Base-by-base conservation (phyloP, 2,329 filamentous ascomycete species). In the Colletotrichum sp. region DNA sequence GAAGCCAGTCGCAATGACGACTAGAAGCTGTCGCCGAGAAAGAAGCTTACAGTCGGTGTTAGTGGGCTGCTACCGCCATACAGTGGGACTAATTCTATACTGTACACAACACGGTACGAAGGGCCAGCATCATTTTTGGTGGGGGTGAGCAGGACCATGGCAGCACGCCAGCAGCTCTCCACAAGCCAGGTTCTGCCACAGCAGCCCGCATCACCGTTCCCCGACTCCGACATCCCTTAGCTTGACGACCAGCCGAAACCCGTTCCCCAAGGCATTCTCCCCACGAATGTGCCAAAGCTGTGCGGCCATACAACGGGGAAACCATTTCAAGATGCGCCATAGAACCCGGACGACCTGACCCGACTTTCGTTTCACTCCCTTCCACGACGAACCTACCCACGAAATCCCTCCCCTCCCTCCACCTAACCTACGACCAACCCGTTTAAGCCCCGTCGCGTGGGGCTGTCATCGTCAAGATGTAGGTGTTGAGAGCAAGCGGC, bases 121-220 rank as follows among this genome's bases (percentile, higher is more conserved):
- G 6, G 8, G 62, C 27, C 34, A 47, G 11, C 54, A 21, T 71
- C 59, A 34, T 54, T 47, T 34, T 70, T 66, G 59, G 71, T 62
- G 70, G 68, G 71, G 70, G 63, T 72, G 61, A 63, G 38, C 63
- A 66, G 24, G 24, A 27, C 58, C 36, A 51, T 29, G 64, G 54
- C 61, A 73, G 29, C 36, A 54, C 24, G 7, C n/a, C 24, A 61
- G 43, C 36, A 69, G 59, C 71, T 73, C 70, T 61, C 67, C 71
- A 73, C 33, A 73, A 66, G 67, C 61, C 67, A 70, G 62, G 70
- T 73, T 73, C 70, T 66, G 71, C 71, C 61, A 71, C 71, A 70
- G 54, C 61, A 73, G 54, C 67, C 67, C 31, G 71, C 61, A 66
- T 73, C 71, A 73, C 67, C 38, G 67, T 64, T 34, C 54, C 61